Evolutionary conservation across 495 filamentous ascomycete genomes (phyloP).

Genomic region (Neurospora sp.): DNA sequence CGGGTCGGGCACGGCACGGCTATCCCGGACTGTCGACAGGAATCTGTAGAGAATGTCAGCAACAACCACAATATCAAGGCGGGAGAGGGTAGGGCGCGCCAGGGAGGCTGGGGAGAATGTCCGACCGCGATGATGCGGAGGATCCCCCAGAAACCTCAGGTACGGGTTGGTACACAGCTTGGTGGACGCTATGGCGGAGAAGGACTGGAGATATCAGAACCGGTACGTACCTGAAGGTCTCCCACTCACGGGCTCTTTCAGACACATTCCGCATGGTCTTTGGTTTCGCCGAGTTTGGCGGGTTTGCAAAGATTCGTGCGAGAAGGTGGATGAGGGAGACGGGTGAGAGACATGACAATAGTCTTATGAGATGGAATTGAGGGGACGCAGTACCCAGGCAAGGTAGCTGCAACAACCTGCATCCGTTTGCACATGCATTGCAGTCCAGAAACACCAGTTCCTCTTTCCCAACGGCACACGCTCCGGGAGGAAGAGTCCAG

Average conservation of each 20-base stretch:
- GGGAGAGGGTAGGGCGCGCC: not conserved
- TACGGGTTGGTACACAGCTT: not conserved
- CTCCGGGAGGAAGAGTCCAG: not conserved
- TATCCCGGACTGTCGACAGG: constrained; percentile 11
- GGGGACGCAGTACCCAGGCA: not conserved
- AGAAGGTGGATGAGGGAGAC: not conserved
- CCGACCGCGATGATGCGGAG: not conserved
- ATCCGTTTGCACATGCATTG: not conserved
- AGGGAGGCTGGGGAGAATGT: not conserved
- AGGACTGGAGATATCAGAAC: not conserved
- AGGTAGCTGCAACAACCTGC: not conserved
- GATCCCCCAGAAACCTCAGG: not conserved
- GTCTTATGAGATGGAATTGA: not conserved
- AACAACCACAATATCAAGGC: not conserved
- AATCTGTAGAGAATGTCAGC: not conserved
- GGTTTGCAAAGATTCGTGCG: not conserved
- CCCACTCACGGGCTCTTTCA: constrained; percentile 19
- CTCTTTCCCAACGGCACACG: not conserved
- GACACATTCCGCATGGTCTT: constrained; percentile 6
- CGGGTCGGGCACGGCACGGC: not conserved
- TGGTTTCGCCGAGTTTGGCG: not conserved
- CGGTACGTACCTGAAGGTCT: constrained; percentile 22
- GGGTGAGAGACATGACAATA: not conserved
- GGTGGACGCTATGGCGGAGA: not conserved
- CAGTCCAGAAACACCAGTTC: not conserved